These are phyloP conservation scores for Yamadazyma aaseri DNA, from an alignment of 1,139 yeast genomes.

Conservation along the genomic window DNA sequence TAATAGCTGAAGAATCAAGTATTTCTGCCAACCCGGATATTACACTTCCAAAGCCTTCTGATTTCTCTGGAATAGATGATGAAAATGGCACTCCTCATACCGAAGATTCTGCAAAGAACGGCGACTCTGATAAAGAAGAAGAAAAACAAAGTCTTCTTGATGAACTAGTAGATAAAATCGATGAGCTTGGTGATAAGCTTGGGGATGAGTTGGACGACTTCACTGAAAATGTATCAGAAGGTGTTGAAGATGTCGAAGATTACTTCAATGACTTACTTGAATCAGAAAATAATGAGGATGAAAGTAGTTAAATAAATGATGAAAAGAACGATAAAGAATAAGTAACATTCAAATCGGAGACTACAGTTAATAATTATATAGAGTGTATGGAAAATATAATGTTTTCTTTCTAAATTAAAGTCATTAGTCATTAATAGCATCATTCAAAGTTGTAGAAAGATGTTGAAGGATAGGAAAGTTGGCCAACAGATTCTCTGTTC, in stretches of 20 bases:
- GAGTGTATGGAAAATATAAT: not conserved
- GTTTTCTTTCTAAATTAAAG: not conserved
- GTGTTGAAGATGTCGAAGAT: constrained; percentile 12
- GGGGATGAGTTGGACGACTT: constrained; percentile 16
- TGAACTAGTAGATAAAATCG: constrained; percentile 24
- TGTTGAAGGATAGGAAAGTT: constrained; percentile 17
- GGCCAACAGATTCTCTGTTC: constrained; percentile 5
- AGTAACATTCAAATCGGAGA: not conserved
- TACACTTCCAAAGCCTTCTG: constrained; percentile 37
- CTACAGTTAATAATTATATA: not conserved
- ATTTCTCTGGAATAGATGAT: too few species aligned
- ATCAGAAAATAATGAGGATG: too few species aligned
- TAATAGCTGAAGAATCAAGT: constrained; percentile 26
- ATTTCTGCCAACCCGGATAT: constrained; percentile 15
- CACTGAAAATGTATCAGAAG: constrained; percentile 16
- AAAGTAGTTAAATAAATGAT: too few species aligned
- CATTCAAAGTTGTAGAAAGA: constrained; percentile 15
- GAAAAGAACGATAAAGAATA: too few species aligned
- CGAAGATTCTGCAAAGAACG: constrained; percentile 7
- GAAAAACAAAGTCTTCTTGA: constrained; percentile 14
- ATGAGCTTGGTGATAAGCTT: constrained; percentile 19
- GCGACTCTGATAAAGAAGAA: constrained; percentile 11
- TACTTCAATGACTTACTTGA: constrained; percentile 9
- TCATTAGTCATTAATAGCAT: constrained; percentile 7
- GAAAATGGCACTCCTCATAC: not conserved